These are phyloP conservation scores for Aspergillus sclerotioniger DNA, from an alignment of 495 filamentous ascomycete species.

Conservation along the genomic window DNA sequence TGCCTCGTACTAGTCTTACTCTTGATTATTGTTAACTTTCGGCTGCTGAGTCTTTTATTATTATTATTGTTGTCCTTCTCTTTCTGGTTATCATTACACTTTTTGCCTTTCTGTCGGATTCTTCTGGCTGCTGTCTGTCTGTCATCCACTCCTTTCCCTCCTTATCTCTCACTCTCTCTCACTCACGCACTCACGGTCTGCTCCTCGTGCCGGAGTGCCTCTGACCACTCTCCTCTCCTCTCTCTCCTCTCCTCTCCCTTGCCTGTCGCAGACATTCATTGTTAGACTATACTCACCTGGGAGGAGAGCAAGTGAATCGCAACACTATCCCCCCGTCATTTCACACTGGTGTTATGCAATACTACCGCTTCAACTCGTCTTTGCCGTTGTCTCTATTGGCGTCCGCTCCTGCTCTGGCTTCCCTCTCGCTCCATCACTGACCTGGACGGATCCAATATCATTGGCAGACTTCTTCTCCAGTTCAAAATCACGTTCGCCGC, in stretches of 20 bases:
- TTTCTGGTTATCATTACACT: conserved; percentile 10
- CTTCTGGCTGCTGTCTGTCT: conserved; percentile 3
- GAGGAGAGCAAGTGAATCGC: conserved; percentile 10
- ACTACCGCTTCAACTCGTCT: conserved; percentile 11
- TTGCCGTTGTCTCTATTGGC: conserved; percentile 15
- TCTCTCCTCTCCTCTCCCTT: conserved; percentile 8
- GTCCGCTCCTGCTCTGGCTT: conserved; percentile 9
- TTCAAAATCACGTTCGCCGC: conserved; percentile 32
- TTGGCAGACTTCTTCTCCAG: conserved; percentile 35
- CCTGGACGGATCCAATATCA: conserved; percentile 6
- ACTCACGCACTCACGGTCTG: conserved; percentile 11
- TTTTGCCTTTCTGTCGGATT: conserved; percentile 9
- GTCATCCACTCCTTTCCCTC: neutral
- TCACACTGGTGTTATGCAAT: conserved; percentile 16
- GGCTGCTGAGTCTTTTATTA: conserved; percentile 11
- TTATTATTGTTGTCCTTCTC: conserved; percentile 10
- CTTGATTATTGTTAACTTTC: conserved; percentile 14
- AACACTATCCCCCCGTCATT: conserved; percentile 4
- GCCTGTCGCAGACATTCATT: neutral
- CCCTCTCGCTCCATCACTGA: conserved; percentile 19
- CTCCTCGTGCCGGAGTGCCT: neutral
- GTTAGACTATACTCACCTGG: conserved; percentile 6
- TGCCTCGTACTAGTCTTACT: conserved; percentile 21
- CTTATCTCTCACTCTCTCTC: conserved; percentile 10
- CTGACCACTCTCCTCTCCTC: too few relatives aligned